Base-by-base conservation (phyloP, 2,329 filamentous ascomycete genomes). In the Epicoccum sorghinum region DNA sequence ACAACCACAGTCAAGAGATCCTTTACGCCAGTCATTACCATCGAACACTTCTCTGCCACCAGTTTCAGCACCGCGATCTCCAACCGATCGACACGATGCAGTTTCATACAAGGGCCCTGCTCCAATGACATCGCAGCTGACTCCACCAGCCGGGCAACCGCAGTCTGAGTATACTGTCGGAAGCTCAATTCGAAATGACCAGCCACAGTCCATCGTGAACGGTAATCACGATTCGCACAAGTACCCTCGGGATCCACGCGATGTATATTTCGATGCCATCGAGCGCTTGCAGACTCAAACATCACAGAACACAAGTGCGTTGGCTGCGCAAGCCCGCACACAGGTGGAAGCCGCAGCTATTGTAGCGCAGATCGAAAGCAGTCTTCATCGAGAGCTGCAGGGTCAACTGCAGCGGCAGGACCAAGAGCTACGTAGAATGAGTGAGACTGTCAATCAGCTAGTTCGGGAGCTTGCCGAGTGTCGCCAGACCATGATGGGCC, bases 261-360 rank as follows among this genome's bases (percentile, higher is more conserved):
- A 73, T 9, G 67, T 75, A 22, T 56, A 68, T 18, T 66, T 75
- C 14, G 76, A 78, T 54, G 76, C 76, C 42, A 71, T 80, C 58
- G 65, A 75, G 36, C 76, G 78, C 12, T 62, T 81, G 37, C 79
- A 81, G 60, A 76, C 76, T n/a, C 79, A 81, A 57, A 75, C 80
- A 25, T 76, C 78, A 9, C 75, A 77, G 58, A 79, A 80, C 61
- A 78, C 77, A 42, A 66, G 69, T 35, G 69, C 69, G 2, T 59
- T 76, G 22, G 65, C 66, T 30, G 65, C 67, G 27, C 72, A 74
- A 27, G 66, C 61, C 30, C 65, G 73, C 8, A 71, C 72, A 37
- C 64, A 72, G 45, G 58, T 61, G 14, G 66, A 62, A 9, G 64
- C 66, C 35, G 66, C 70, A 52, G 65, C 72, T 40, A 55, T 62